Conservation (phyloP, 345 rosid genomes). For the Limnanthes douglasii region DNA sequence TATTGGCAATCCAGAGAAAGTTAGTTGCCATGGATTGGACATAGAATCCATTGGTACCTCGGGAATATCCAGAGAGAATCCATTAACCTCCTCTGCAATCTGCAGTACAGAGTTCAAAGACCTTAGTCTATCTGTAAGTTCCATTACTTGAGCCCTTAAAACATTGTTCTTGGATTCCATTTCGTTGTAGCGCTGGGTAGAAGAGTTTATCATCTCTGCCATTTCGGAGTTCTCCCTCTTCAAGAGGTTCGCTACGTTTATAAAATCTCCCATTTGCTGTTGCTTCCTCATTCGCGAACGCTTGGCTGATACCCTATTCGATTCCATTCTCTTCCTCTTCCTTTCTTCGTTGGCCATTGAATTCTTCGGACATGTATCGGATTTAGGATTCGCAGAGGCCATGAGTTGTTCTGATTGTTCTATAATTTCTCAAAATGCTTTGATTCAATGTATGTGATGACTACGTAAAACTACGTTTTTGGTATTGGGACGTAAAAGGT, state of each 20-base stretch:
- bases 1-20: constrained; percentile 44
- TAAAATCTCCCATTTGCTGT: constrained; percentile 47
- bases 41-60: constrained; percentile 54
- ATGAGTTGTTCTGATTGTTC: too few species aligned
- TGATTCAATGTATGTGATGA: too few species aligned
- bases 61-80: constrained; percentile 40
- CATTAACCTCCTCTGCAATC: constrained; percentile 44
- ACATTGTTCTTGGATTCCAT: constrained; percentile 51
- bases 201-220: constrained; percentile 15
- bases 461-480: too few species aligned
- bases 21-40: constrained; percentile 50
- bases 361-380: constrained; percentile 41
- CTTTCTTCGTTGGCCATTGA: constrained; percentile 34
- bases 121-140: constrained; percentile 48
- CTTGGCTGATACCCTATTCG: constrained; percentile 83
- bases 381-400: constrained; percentile 46
- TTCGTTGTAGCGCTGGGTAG: constrained; percentile 20
- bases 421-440: too few species aligned
- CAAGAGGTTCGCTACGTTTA: constrained; percentile 29
- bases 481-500: too few species aligned
- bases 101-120: constrained; percentile 45
- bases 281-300: constrained; percentile 77
- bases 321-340: constrained; percentile 86
- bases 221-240: constrained; percentile 31
- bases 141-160: constrained; percentile 50